phyloP scores from a whole-genome alignment of 2,329 filamentous ascomycete genomes.

The Aureobasidium sp. region DNA sequence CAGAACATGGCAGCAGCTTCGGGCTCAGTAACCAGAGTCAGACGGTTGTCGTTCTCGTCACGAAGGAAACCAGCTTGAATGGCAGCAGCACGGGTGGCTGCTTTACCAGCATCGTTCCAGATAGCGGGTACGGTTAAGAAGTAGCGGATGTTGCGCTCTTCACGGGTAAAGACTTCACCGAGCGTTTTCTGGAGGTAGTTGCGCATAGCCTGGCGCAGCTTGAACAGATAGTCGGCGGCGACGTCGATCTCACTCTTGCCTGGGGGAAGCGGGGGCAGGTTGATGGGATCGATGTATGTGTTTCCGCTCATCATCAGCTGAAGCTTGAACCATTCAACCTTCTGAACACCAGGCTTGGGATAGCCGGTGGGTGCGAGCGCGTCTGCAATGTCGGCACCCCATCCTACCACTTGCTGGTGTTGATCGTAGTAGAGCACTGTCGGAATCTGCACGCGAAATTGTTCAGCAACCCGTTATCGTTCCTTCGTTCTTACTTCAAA shows the following conservation, averaged over 20 bases:
- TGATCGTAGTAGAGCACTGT: constrained; percentile 99
- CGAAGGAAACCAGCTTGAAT: constrained; percentile 95
- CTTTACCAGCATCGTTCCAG: constrained; percentile 98
- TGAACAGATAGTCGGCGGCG: constrained; percentile 98
- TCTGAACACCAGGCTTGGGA: constrained; percentile 94
- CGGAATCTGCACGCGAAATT: constrained; percentile 60
- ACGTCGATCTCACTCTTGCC: constrained; percentile 99
- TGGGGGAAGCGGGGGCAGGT: constrained; percentile 90
- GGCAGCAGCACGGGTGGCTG: constrained; percentile 86
- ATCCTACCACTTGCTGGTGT: constrained; percentile 99
- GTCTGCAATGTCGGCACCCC: constrained; percentile 97
- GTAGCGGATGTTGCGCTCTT: constrained; percentile 96
- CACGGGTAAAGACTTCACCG: constrained; percentile 94
- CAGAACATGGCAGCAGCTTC: constrained; percentile 97
- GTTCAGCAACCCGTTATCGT: constrained; percentile 16
- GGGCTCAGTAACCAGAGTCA: constrained; percentile 91
- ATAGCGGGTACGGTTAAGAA: constrained; percentile 98
- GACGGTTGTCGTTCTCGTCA: constrained; percentile 93
- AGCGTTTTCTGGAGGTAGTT: constrained; percentile 92
- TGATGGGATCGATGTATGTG: constrained; percentile 98
- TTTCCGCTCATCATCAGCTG: constrained; percentile 98
- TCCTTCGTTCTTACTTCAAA: not conserved
- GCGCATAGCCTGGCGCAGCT: constrained; percentile 93
- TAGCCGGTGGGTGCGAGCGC: constrained; percentile 94
- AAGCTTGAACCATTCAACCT: constrained; percentile 99